Conservation (phyloP, 768 basidiomycete species). For the Termitomyces sp. region DNA sequence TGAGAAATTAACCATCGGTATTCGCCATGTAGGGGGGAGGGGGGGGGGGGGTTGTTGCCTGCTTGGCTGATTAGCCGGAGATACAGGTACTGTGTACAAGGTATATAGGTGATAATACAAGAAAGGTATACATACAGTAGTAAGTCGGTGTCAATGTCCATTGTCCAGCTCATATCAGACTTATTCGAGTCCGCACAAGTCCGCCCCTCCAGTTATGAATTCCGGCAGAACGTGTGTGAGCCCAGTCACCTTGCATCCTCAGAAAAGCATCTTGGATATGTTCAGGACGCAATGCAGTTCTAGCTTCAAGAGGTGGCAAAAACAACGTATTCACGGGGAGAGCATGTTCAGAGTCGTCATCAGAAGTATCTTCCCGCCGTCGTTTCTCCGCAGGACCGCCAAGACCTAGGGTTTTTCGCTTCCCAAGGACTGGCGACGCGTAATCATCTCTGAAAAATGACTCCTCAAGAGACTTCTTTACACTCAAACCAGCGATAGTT, state of each 20-base stretch:
- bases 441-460: slow-evolving; percentile 63
- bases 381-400: slow-evolving; percentile 47
- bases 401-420: slow-evolving; percentile 51
- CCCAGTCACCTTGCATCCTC: slow-evolving; percentile 84
- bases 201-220: slow-evolving; percentile 91
- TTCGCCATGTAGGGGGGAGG: no score
- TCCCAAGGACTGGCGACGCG: slow-evolving; percentile 59
- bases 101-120: slow-evolving; percentile 10
- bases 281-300: slow-evolving; percentile 72
- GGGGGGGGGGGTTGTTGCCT: no score
- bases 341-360: slow-evolving; percentile 55
- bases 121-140: slow-evolving; percentile 6
- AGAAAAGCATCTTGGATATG: slow-evolving; percentile 92
- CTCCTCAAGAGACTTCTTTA: slow-evolving; percentile 76
- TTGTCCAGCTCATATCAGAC: slow-evolving; percentile 50
- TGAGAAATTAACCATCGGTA: no score
- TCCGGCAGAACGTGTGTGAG: slow-evolving; percentile 75
- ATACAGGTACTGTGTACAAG: no score
- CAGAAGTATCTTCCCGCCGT: slow-evolving; percentile 54
- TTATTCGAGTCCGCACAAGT: slow-evolving; percentile 71
- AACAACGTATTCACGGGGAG: slow-evolving; percentile 72
- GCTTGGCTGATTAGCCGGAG: no score
- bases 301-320: slow-evolving; percentile 74
- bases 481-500: slow-evolving; percentile 80
- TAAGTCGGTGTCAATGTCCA: not conserved